phyloP scores from a whole-genome alignment of 108 stramenopile species.

The Stephanodiscus triporus region DNA sequence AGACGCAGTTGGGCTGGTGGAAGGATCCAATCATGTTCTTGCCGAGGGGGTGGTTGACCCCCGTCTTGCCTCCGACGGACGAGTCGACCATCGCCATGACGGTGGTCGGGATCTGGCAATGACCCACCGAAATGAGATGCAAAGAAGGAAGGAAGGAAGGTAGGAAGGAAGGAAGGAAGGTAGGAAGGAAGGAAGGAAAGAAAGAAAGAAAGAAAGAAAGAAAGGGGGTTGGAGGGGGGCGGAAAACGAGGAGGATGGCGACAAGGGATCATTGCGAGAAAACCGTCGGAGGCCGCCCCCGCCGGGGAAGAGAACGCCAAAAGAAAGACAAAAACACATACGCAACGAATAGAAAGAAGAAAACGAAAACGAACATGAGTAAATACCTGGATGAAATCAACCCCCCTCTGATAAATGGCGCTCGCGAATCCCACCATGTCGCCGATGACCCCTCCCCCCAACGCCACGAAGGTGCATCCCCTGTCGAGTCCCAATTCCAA shows the following conservation, averaged over 20 bases:
- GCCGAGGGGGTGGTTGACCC: slow-evolving; percentile 94
- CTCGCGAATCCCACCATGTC: slow-evolving; percentile 99
- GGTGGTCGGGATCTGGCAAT: slow-evolving; percentile 88
- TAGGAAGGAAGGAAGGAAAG: not conserved
- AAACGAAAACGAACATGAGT: not conserved
- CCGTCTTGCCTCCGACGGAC: slow-evolving; percentile 98
- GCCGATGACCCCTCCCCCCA: slow-evolving; percentile 98
- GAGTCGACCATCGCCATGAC: slow-evolving; percentile 99
- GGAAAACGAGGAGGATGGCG: too few species aligned
- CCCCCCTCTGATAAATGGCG: slow-evolving; percentile 95
- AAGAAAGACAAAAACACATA: not conserved
- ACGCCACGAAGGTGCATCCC: slow-evolving; percentile 90
- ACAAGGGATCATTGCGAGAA: too few species aligned
- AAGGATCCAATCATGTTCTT: slow-evolving; percentile 99
- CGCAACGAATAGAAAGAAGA: not conserved
- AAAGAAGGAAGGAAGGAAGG: not conserved
- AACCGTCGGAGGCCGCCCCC: too few species aligned
- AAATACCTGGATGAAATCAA: slow-evolving; percentile 96
- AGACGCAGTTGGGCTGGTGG: slow-evolving; percentile 95
- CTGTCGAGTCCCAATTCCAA: slow-evolving; percentile 82
- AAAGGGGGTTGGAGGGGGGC: too few species aligned
- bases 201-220: not conserved
- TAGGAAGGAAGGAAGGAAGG: not conserved
- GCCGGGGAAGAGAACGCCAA: too few species aligned
- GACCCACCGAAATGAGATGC: too few species aligned